Evolutionary conservation across 2,329 filamentous ascomycete genomes (phyloP).

Genomic region (Phaeosphaeriaceae sp.): DNA sequence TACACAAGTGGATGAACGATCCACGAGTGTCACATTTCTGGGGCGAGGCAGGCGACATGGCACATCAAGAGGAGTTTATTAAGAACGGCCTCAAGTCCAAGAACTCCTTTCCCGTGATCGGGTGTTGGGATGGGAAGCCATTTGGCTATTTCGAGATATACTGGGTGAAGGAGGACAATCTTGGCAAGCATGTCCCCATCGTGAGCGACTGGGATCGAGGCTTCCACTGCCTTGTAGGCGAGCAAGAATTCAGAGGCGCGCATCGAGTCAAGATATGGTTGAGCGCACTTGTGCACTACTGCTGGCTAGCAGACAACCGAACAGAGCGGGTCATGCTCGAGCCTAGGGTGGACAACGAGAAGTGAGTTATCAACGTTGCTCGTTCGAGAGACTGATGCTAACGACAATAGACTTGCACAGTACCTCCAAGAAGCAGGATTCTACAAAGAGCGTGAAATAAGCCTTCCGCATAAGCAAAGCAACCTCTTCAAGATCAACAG

Average conservation of each 20-base stretch:
- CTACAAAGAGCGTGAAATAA: conserved; percentile 82
- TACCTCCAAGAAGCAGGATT: conserved; percentile 81
- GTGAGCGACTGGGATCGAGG: conserved; percentile 86
- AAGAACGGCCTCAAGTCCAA: conserved; percentile 67
- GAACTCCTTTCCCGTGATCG: conserved; percentile 90
- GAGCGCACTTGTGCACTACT: conserved; percentile 85
- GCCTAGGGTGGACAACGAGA: conserved; percentile 87
- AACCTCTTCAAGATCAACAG: conserved; percentile 82
- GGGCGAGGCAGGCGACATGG: conserved; percentile 68
- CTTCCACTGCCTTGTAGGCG: conserved; percentile 86
- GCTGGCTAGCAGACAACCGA: conserved; percentile 76
- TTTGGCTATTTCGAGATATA: conserved; percentile 99
- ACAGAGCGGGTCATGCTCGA: conserved; percentile 87
- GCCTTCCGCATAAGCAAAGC: conserved; percentile 90
- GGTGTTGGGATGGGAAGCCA: conserved; percentile 90
- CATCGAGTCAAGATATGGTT: conserved; percentile 81
- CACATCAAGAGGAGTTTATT: conserved; percentile 72
- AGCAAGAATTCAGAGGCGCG: conserved; percentile 87
- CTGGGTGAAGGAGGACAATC: conserved; percentile 91
- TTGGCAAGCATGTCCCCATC: conserved; percentile 73
- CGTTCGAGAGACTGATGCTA: conserved; percentile 5
- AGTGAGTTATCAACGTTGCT: conserved; percentile 64
- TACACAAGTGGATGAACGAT: conserved; percentile 89
- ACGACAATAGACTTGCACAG: conserved; percentile 64
- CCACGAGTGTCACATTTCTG: conserved; percentile 85